Percentiles rank a stretch among this genome's conserved stretches.
Evolutionary conservation across 2,329 filamentous ascomycete genomes (phyloP).

Genomic region (Ceratocystis lukuohia): DNA sequence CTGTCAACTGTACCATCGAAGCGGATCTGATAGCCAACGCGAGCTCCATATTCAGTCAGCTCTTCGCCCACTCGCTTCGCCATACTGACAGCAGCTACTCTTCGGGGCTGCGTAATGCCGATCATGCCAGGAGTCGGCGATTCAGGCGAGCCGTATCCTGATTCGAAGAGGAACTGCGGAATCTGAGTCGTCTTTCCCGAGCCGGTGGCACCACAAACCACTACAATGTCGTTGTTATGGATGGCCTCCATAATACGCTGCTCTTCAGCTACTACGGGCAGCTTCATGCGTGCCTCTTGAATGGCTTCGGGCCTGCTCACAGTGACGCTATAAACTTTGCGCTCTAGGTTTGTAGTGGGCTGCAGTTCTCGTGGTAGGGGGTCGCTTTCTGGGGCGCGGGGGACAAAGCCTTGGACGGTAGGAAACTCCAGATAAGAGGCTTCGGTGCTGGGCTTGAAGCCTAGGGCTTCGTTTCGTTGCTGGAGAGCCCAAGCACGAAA

Average conservation of each 20-base stretch:
- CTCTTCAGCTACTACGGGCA: slow-evolving; percentile 89
- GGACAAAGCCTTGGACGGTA: slow-evolving; percentile 48
- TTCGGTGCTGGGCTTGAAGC: slow-evolving; percentile 40
- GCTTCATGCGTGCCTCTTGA: slow-evolving; percentile 60
- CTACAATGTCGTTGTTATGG: slow-evolving; percentile 76
- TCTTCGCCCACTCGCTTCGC: slow-evolving; percentile 82
- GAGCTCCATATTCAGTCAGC: slow-evolving; percentile 59
- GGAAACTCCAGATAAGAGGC: slow-evolving; percentile 38
- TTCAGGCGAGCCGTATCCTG: slow-evolving; percentile 68
- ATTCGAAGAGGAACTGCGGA: slow-evolving; percentile 89
- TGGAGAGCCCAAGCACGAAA: slow-evolving; percentile 92
- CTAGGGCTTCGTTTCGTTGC: slow-evolving; percentile 72
- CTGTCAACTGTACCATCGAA: slow-evolving; percentile 74
- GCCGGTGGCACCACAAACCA: slow-evolving; percentile 89
- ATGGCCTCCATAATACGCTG: slow-evolving; percentile 98
- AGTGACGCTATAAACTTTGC: slow-evolving; percentile 64
- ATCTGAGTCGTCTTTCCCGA: slow-evolving; percentile 97
- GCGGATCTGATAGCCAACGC: slow-evolving; percentile 85
- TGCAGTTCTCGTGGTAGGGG: slow-evolving; percentile 54
- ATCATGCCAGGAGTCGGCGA: slow-evolving; percentile 84
- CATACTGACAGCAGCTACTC: slow-evolving; percentile 95
- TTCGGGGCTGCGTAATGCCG: slow-evolving; percentile 83
- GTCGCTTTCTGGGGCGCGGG: slow-evolving; percentile 55
- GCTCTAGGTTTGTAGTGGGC: slow-evolving; percentile 43
- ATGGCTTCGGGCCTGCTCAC: slow-evolving; percentile 60